Evolutionary conservation across 2,329 filamentous ascomycete genomes (phyloP), one percentile per base, ranked within the genome.

Genomic region (Penicillium polonicum): DNA sequence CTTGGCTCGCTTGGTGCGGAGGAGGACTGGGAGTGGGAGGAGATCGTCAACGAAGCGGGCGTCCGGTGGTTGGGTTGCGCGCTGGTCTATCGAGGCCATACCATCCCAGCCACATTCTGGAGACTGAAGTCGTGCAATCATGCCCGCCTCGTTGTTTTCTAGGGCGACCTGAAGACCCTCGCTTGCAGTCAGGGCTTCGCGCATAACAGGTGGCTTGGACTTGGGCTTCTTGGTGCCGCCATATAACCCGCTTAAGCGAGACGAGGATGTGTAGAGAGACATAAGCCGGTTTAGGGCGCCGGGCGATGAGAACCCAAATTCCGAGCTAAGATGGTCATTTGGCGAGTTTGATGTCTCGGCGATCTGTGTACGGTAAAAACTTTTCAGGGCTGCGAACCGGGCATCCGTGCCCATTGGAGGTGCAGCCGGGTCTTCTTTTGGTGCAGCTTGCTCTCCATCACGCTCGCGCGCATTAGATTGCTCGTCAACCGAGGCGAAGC

Each of bases 1-100:
- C 78, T 97, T 97, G 21, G 91, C 92, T 38, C 93, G 89, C 72
- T 97, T 97, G 0, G 93, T 96, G 56, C 91, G 88, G 15, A 99
- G 85, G 2, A 95, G 83, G 17, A 90, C 88, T 0, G 92, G 88
- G 15, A 92, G 83, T 0, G 94, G 94, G 29, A 91, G 88, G 5
- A 97, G 84, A 21, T 93, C 85, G 52, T 88, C 83, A 2, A 85
- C 77, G 70, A 94, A 92, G 7, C 83, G 85, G 2, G 83, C 77
- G 39, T 80, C 74, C 65, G 74, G 72, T 61, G 76, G 69, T 71
- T 85, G 76, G 75, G 82, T 69, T 65, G 74, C 48, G 69, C 81
- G 74, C 70, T 88, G 86, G 5, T 79, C 71, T 12, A 76, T 66
- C 3, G 80, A 83, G 2, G 82, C 76, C 1, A 90, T 89, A 36